Base-by-base conservation (phyloP, 495 filamentous ascomycete species). In the Jackrogersella multiformis region DNA sequence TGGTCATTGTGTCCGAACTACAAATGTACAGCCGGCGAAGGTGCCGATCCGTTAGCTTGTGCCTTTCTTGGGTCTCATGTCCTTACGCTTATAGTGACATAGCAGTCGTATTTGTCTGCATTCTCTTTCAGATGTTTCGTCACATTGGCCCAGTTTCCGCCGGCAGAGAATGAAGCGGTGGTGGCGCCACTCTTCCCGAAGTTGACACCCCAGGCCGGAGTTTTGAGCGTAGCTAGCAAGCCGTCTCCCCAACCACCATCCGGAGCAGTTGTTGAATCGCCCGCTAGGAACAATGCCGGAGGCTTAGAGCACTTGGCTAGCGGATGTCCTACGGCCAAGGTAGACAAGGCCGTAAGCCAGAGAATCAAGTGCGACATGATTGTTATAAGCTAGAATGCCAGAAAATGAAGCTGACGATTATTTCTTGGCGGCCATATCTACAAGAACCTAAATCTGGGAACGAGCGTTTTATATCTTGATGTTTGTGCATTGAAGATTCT, bases 1-100 rank as follows among this genome's bases (percentile, higher is more conserved):
- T 87, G 83, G 57, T 87, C 83, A 52, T 86, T 86, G 54, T 87
- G 83, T 5, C 84, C 84, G 54, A 86, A 87, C 73, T 86, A 76
- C 36, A 42, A 32, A 15, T 18, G 41, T 4, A 15, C 20, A 15
- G 34, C 28, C 28, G 15, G 13, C 15, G 12, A 42, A 58, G n/a
- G 36, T 10, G 36, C 16, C 26, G 4, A 32, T 18, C 12, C 1
- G 52, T 71, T 55, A 62, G 56, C 54, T 18, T 21, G 48, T 42
- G 2, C 57, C 52, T 10, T 34, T 12, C 24, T 54, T 38, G 34
- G 66, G 42, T 13, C 23, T 64, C 2, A n/a, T 24, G 20, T 32
- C 51, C 66, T 49, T 64, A 76, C 76, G 54, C 73, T 73, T 23
- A 85, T 80, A 1, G 83, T 85, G 2, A 86, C 82, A 42, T 77